Base-by-base conservation (phyloP, 2,329 filamentous ascomycete genomes). In the Colletotrichum gloeosporioides region DNA sequence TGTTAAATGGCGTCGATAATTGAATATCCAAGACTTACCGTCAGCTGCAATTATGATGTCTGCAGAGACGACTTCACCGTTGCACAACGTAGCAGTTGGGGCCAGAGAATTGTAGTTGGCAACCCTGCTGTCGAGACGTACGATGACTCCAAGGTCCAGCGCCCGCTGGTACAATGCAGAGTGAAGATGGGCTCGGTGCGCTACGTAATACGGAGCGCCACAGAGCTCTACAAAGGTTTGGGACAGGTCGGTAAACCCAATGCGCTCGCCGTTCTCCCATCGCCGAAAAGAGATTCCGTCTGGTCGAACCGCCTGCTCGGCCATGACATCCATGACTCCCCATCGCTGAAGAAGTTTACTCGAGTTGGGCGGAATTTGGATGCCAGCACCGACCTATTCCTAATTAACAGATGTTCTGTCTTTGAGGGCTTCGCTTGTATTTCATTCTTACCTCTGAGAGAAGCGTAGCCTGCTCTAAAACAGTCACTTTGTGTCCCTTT, bases 41-140 rank as follows among this genome's bases (percentile, higher is more conserved):
- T 86, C 84, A 16, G 85, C 84, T 2, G 83, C 84, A 34, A 86
- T 73, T 4, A 86, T 74, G 2, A 86, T 75, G 64, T 86, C 84
- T 0, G 78, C 83, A 0, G 69, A 36, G 8, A 81, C 77, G 2
- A 73, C 63, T 15, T 74, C 59, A 1, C 82, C 84, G 63, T 81
- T 79, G 2, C 69, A 63, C 4, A 82, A 57, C 5, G 68, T 78
- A 1, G 82, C 77, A 8, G 77, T 78, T 6, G 81, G 79, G 1
- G 18, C 63, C 78, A 49, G 75, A 79, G 16, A 70, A 31, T 82
- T 77, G n/a, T 82, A 81, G 2, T 71, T 39, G 3, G 71, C 67
- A 3, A 83, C 82, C 8, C 78, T 75, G n/a, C 81, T 80, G 2
- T 78, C 70, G 0, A 81, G 77, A 3, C 77, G 61, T 8, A 85